Base-by-base conservation (phyloP, 2,329 filamentous ascomycete genomes). In the Diaporthe aspalathi region DNA sequence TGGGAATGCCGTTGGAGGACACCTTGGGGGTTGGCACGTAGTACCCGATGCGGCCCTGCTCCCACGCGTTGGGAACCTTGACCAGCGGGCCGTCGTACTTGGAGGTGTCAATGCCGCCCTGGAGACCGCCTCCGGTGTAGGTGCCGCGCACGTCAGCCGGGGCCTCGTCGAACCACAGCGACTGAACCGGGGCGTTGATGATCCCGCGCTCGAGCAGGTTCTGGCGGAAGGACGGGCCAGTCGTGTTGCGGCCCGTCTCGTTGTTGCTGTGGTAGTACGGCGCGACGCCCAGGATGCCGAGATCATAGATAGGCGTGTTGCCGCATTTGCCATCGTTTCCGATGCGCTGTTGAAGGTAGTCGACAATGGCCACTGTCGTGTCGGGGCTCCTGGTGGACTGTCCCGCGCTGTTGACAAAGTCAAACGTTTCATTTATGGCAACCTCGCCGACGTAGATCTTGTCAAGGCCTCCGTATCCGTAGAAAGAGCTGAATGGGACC, bases 151-250 rank as follows among this genome's bases (percentile, higher is more conserved):
- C 56, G 40, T 74, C 74, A 4, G 69, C 70, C 8, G 77, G 75
- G 12, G 76, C 73, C 63, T 76, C 73, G 67, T 81, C 78, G 72
- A 81, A 80, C 79, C 80, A 82, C 75, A 81, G 77, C 6, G 73
- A 73, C 74, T 79, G 76, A 9, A 80, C 78, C 24, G 76, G 73
- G 27, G 76, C 76, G 7, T 72, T 74, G 53, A 80, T 78, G 24
- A 69, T 60, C 1, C 78, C 78, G 7, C 73, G 67, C 35, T 79
- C 73, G 16, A 78, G 77, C 2, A 81, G 77, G 56, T 80, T 76
- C 57, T 79, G 76, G 38, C 80, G 76, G 68, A 81, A 74, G 5
- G 75, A 76, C 0, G 80, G 79, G 3, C 78, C 77, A 2, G 73
- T 65, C 3, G 74, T 78, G 56, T 72, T 53, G 24, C 49, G 45